Evolutionary conservation across 2,329 filamentous ascomycete genomes (phyloP).

Genomic region (Scytalidium sp.): DNA sequence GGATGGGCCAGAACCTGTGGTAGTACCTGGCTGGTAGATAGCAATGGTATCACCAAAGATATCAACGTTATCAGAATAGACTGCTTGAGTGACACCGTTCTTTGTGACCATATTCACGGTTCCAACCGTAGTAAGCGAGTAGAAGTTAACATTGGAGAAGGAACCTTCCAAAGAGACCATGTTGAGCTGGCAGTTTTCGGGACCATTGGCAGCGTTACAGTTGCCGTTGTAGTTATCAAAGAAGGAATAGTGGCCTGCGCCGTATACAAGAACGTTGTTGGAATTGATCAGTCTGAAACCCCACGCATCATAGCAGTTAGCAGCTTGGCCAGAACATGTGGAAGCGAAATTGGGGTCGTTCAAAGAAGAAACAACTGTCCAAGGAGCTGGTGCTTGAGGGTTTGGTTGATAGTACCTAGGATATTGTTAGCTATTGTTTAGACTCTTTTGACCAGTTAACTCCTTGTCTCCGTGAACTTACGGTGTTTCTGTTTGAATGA

Average conservation of each 20-base stretch:
- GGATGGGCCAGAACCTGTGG: neutral
- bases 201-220: constrained; percentile 10
- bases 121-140: constrained; percentile 17
- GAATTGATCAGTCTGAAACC: constrained; percentile 58
- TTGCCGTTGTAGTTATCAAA: constrained; percentile 50
- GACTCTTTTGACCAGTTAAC: too few species aligned
- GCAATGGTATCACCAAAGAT: constrained; percentile 15
- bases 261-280: constrained; percentile 45
- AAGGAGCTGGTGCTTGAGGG: constrained; percentile 61
- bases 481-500: constrained; percentile 9
- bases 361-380: constrained; percentile 35
- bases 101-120: constrained; percentile 17
- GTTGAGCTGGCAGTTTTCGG: constrained; percentile 18
- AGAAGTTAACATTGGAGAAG: constrained; percentile 14
- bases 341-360: constrained; percentile 48
- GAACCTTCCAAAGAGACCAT: constrained; percentile 19
- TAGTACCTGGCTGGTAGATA: constrained; percentile 8
- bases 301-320: constrained; percentile 37
- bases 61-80: constrained; percentile 14
- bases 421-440: too few species aligned
- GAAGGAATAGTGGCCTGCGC: constrained; percentile 56
- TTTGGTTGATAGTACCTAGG: constrained; percentile 72
- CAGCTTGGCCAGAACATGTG: neutral
- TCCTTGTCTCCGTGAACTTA: too few species aligned
- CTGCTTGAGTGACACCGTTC: constrained; percentile 9